These are phyloP conservation scores for Hanseniaspora nectarophila DNA, from an alignment of 805 yeast genomes.

Conservation along the genomic window DNA sequence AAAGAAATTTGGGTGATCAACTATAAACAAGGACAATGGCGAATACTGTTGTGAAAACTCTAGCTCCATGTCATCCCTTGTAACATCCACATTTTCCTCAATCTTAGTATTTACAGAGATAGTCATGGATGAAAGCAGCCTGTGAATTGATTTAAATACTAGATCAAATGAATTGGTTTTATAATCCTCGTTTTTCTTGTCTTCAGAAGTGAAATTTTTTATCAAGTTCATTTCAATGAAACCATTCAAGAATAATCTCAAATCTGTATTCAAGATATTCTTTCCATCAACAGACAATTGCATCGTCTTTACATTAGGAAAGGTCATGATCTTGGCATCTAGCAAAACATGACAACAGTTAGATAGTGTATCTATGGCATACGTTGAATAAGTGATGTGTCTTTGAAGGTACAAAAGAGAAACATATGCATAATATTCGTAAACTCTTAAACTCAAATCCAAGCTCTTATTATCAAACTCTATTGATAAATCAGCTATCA, in stretches of 20 bases:
- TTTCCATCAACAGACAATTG: not conserved
- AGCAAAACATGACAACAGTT: slow-evolving; percentile 9
- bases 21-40: slow-evolving; percentile 7
- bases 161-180: slow-evolving; percentile 5
- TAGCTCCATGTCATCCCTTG: slow-evolving; percentile 21
- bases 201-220: not conserved
- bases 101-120: not conserved
- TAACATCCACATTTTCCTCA: slow-evolving; percentile 5
- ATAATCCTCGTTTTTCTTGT: not conserved
- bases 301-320: slow-evolving; percentile 4
- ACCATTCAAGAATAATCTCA: slow-evolving; percentile 4
- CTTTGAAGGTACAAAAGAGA: slow-evolving; percentile 5
- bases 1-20: slow-evolving; percentile 13
- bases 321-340: not conserved
- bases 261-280: not conserved
- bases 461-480: slow-evolving; percentile 10
- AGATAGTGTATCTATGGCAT: slow-evolving; percentile 13
- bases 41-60: slow-evolving; percentile 22
- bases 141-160: slow-evolving; percentile 12
- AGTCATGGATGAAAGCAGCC: slow-evolving; percentile 7
- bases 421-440: slow-evolving; percentile 7
- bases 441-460: not conserved
- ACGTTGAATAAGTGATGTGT: slow-evolving; percentile 11
- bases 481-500: slow-evolving; percentile 2
- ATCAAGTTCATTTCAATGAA: slow-evolving; percentile 12